Percentiles rank a stretch among this genome's conserved stretches.
phyloP scores from a whole-genome alignment of 352 stramenopile genomes.

The Phytophthora podocarpi region DNA sequence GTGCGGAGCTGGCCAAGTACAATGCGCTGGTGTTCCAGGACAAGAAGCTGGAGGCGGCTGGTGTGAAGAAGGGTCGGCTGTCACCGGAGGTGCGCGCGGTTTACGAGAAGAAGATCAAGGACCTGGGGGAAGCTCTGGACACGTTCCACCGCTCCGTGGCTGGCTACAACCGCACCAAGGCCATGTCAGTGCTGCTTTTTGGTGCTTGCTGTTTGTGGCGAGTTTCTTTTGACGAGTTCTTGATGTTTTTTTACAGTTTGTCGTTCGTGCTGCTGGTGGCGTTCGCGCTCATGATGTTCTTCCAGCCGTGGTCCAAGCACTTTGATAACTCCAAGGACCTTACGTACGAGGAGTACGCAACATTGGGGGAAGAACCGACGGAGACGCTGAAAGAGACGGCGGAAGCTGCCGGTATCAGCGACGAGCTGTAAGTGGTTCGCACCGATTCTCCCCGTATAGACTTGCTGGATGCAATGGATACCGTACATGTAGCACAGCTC shows the following conservation, averaged over 20 bases:
- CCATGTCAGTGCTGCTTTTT: constrained; percentile 49
- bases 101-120: constrained; percentile 79
- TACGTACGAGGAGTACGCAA: constrained; percentile 35
- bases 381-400: constrained; percentile 27
- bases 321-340: constrained; percentile 32
- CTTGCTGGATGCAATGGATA: constrained; percentile 10
- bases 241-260: constrained; percentile 14
- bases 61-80: constrained; percentile 69
- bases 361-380: constrained; percentile 26
- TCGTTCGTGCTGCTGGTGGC: constrained; percentile 50
- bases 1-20: constrained; percentile 82
- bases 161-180: constrained; percentile 82
- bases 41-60: constrained; percentile 82
- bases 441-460: constrained; percentile 18
- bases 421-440: constrained; percentile 41
- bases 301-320: constrained; percentile 72
- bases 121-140: constrained; percentile 77
- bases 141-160: constrained; percentile 77
- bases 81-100: constrained; percentile 49
- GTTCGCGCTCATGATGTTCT: constrained; percentile 75
- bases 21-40: constrained; percentile 81
- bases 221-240: neutral
- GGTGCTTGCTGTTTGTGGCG: neutral
- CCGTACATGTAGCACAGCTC: no score
- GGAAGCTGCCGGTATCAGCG: constrained; percentile 23